A percentile compares a stretch with the other conserved stretches of the same genome.
Evolutionary conservation across 495 filamentous ascomycete genomes (phyloP).

Genomic region (Penicillium paxilli): DNA sequence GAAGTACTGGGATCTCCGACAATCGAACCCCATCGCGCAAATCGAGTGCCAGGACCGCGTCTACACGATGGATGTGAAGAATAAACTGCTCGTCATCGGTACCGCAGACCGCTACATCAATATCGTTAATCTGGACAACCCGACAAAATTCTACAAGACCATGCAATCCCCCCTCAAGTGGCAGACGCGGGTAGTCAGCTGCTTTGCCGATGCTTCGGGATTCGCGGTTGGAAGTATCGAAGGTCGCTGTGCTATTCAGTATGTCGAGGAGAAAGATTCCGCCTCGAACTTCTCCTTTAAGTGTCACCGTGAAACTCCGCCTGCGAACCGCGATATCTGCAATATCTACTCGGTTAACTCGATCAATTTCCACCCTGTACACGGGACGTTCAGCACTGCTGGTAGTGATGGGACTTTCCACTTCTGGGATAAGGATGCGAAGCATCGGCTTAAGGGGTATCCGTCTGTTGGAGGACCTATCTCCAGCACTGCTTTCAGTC

Average conservation of each 20-base stretch:
- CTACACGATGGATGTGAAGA: slow-evolving; percentile 82
- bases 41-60: slow-evolving; percentile 76
- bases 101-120: slow-evolving; percentile 90
- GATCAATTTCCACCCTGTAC: slow-evolving; percentile 83
- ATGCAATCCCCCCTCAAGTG: slow-evolving; percentile 82
- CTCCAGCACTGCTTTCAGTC: slow-evolving; percentile 74
- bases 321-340: slow-evolving; percentile 61
- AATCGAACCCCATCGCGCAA: slow-evolving; percentile 59
- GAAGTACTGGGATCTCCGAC: slow-evolving; percentile 92
- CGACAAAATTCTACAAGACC: slow-evolving; percentile 76
- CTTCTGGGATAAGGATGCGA: slow-evolving; percentile 89
- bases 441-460: slow-evolving; percentile 83
- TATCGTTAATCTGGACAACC: slow-evolving; percentile 78
- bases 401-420: slow-evolving; percentile 88
- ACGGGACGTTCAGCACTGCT: slow-evolving; percentile 88
- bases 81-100: slow-evolving; percentile 75
- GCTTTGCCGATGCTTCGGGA: slow-evolving; percentile 78
- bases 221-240: slow-evolving; percentile 89
- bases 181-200: slow-evolving; percentile 84
- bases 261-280: slow-evolving; percentile 82
- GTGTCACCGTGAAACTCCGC: slow-evolving; percentile 78
- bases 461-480: slow-evolving; percentile 82
- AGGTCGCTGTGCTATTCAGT: slow-evolving; percentile 85
- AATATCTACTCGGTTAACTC: slow-evolving; percentile 90
- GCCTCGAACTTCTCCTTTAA: slow-evolving; percentile 88